Percentiles rank a stretch among this genome's conserved stretches.
Evolutionary conservation across 768 basidiomycete genomes (phyloP).

Genomic region (Boletus insuetus): DNA sequence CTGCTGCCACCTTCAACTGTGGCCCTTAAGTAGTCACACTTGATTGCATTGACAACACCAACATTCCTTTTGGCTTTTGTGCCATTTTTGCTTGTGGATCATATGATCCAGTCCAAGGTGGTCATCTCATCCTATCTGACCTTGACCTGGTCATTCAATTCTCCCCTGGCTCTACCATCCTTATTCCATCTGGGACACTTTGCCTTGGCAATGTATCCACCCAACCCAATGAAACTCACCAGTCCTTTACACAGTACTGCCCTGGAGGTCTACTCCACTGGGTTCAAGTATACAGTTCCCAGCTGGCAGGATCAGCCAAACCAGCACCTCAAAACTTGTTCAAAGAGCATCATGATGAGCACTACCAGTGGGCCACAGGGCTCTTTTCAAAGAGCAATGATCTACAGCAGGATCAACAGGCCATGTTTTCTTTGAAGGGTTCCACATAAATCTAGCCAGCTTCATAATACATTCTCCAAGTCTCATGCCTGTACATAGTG

Average conservation of each 20-base stretch:
- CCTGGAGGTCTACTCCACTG: not conserved
- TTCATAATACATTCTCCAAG: too few relatives aligned
- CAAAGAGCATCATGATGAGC: too few relatives aligned
- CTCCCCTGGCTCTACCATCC: not conserved
- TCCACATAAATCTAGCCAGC: too few relatives aligned
- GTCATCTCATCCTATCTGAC: not conserved
- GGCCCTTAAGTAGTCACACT: constrained; percentile 12
- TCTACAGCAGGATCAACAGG: too few relatives aligned
- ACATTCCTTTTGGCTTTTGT: constrained; percentile 34
- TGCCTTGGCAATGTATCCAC: not conserved
- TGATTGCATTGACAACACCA: constrained; percentile 28
- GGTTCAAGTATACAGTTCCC: not conserved
- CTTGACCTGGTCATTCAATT: not conserved
- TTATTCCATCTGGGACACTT: not conserved
- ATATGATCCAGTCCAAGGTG: not conserved
- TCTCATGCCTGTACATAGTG: too few relatives aligned
- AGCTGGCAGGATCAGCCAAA: not conserved
- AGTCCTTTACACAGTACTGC: constrained; percentile 5
- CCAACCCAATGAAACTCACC: not conserved
- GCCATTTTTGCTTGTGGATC: constrained; percentile 29
- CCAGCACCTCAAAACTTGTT: too few relatives aligned
- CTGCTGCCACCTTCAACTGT: constrained; percentile 31
- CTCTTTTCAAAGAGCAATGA: too few relatives aligned
- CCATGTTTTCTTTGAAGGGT: too few relatives aligned
- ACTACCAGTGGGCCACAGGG: too few relatives aligned